phyloP scores from a whole-genome alignment of 148 eudicot genomes.

The Tetragonia tetragonoides region DNA sequence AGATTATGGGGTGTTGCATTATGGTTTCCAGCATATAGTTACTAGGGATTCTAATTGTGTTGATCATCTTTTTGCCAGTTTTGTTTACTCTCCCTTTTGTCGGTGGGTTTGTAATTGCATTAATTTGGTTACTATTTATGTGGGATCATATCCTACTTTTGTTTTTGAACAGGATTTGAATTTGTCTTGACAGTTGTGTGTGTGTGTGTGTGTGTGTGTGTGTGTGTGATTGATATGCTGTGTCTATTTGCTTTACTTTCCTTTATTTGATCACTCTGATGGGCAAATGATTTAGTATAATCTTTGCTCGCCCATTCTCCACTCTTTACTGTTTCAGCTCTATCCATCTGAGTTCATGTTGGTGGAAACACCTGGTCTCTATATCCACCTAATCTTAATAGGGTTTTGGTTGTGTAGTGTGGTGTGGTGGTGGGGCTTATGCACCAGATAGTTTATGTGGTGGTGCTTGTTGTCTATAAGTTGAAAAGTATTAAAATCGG shows the following conservation, averaged over 20 bases:
- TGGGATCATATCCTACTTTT: slow-evolving; percentile 15
- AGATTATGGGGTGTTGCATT: background rate
- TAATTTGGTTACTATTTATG: slow-evolving; percentile 19
- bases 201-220: background rate
- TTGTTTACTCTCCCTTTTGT: background rate
- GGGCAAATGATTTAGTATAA: background rate
- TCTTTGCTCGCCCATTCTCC: no score
- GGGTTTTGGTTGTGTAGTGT: background rate
- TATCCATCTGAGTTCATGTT: background rate
- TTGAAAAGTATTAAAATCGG: background rate
- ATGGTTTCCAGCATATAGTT: slow-evolving; percentile 17
- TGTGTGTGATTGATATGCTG: background rate
- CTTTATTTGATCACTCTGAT: slow-evolving; percentile 13
- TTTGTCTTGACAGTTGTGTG: background rate
- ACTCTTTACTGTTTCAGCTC: background rate
- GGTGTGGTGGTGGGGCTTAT: background rate
- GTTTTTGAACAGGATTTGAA: background rate
- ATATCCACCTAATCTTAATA: background rate
- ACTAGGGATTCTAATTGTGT: background rate
- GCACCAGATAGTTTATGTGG: background rate
- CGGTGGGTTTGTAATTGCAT: slow-evolving; percentile 31
- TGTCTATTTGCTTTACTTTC: background rate
- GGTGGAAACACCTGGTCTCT: background rate
- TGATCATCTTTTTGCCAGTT: slow-evolving; percentile 8
- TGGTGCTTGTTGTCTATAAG: background rate